phyloP scores from a whole-genome alignment of 371 early-diverging fungal genomes.

The Amoeboaphelidium protococcarum region DNA sequence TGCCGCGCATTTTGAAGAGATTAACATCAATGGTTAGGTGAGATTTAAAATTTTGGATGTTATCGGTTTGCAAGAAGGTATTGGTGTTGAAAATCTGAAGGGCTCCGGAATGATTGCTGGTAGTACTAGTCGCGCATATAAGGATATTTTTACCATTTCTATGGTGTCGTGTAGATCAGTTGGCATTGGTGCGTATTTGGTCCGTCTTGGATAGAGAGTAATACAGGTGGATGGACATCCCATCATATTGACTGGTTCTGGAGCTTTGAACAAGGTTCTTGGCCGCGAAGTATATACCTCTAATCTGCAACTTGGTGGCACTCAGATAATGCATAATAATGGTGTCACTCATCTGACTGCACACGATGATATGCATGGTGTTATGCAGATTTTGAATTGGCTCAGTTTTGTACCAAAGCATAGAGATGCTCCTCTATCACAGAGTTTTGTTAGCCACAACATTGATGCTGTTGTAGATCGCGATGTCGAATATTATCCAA shows the following conservation, averaged over 20 bases:
- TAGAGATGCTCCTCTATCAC: not conserved
- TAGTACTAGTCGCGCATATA: constrained; percentile 79
- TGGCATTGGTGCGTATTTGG: constrained; percentile 96
- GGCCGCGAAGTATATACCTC: constrained; percentile 93
- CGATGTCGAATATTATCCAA: constrained; percentile 37
- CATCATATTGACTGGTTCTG: constrained; percentile 92
- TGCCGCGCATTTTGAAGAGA: too few relatives aligned
- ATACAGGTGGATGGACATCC: constrained; percentile 93
- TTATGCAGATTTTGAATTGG: constrained; percentile 81
- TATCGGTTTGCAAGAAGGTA: constrained; percentile 62
- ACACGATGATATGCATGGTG: constrained; percentile 75
- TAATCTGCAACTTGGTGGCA: constrained; percentile 94
- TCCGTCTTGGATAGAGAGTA: constrained; percentile 87
- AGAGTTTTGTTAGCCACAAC: not conserved
- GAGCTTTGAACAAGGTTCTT: constrained; percentile 91
- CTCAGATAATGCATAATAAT: constrained; percentile 95
- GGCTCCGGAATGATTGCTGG: constrained; percentile 97
- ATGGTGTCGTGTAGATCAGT: constrained; percentile 93
- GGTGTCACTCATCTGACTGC: constrained; percentile 90
- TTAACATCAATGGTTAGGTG: too few relatives aligned
- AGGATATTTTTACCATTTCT: constrained; percentile 87
- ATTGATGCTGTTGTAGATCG: constrained; percentile 29
- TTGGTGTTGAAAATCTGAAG: constrained; percentile 96
- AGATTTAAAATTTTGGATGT: constrained; percentile 68
- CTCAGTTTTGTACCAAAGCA: constrained; percentile 10